phyloP scores from a whole-genome alignment of 495 filamentous ascomycete species.

The Elaphomyces granulatus region DNA sequence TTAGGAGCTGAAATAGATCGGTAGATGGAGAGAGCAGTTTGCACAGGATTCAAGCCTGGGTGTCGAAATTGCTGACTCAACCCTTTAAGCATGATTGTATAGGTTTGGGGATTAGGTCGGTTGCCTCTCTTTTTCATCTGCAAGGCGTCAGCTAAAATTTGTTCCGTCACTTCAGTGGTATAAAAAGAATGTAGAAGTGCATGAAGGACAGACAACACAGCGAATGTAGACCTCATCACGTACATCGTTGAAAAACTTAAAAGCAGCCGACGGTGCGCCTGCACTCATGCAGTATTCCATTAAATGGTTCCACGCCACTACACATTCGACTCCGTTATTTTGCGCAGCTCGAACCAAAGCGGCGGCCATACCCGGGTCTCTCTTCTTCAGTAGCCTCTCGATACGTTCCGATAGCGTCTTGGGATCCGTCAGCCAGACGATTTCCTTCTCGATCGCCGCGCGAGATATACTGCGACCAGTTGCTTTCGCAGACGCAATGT shows the following conservation, averaged over 20 bases:
- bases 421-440: conserved; percentile 53
- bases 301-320: conserved; percentile 77
- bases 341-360: conserved; percentile 47
- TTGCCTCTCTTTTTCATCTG: conserved; percentile 91
- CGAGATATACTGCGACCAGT: conserved; percentile 4
- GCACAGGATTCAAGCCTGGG: conserved; percentile 30
- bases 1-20: conserved; percentile 47
- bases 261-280: conserved; percentile 41
- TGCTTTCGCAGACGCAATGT: background rate
- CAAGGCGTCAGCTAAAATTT: background rate
- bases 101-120: conserved; percentile 59
- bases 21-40: conserved; percentile 55
- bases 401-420: conserved; percentile 50
- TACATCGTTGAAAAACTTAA: conserved; percentile 78
- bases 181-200: background rate
- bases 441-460: conserved; percentile 31
- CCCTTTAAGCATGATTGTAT: conserved; percentile 69
- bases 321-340: conserved; percentile 41
- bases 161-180: background rate
- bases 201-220: background rate
- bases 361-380: conserved; percentile 46
- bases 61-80: conserved; percentile 39
- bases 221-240: conserved; percentile 13
- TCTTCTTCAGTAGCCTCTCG: conserved; percentile 34
- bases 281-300: conserved; percentile 54